phyloP scores from a whole-genome alignment of 352 stramenopile species.

The Aphanomyces euteiches region DNA sequence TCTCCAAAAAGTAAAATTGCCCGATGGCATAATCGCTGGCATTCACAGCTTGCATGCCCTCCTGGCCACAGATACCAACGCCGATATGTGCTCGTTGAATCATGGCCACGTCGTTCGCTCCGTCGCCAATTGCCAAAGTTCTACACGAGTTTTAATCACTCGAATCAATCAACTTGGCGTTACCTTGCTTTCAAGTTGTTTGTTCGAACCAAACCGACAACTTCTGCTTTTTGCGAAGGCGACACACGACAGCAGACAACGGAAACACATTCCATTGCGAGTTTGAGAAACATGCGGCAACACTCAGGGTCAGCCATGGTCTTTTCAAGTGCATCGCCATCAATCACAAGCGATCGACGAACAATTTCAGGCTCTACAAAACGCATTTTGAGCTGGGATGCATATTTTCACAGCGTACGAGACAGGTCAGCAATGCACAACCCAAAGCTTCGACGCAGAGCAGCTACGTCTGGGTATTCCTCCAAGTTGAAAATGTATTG shows the following conservation, averaged over 20 bases:
- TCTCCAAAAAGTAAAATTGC: slow-evolving; percentile 95
- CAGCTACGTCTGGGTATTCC: neutral
- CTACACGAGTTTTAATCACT: slow-evolving; percentile 29
- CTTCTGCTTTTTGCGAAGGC: slow-evolving; percentile 81
- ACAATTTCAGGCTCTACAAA: slow-evolving; percentile 52
- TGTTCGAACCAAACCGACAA: slow-evolving; percentile 70
- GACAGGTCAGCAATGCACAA: slow-evolving; percentile 22
- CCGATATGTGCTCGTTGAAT: slow-evolving; percentile 97
- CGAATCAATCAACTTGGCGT: slow-evolving; percentile 29
- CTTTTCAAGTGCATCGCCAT: slow-evolving; percentile 67
- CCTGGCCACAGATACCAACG: slow-evolving; percentile 96
- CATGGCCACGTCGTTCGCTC: slow-evolving; percentile 98
- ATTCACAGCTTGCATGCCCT: slow-evolving; percentile 97
- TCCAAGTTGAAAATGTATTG: slow-evolving; percentile 68
- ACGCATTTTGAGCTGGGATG: slow-evolving; percentile 58
- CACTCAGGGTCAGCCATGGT: slow-evolving; percentile 44
- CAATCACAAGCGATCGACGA: slow-evolving; percentile 57
- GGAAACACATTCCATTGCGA: slow-evolving; percentile 77
- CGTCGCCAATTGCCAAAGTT: slow-evolving; percentile 94
- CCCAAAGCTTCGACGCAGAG: neutral
- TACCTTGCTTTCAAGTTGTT: slow-evolving; percentile 61
- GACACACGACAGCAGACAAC: slow-evolving; percentile 86
- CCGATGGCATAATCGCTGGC: slow-evolving; percentile 96
- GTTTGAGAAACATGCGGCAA: slow-evolving; percentile 50
- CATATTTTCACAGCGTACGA: slow-evolving; percentile 4